Conservation (phyloP, 2,329 filamentous ascomycete species). For the Aureobasidium mangrovei region DNA sequence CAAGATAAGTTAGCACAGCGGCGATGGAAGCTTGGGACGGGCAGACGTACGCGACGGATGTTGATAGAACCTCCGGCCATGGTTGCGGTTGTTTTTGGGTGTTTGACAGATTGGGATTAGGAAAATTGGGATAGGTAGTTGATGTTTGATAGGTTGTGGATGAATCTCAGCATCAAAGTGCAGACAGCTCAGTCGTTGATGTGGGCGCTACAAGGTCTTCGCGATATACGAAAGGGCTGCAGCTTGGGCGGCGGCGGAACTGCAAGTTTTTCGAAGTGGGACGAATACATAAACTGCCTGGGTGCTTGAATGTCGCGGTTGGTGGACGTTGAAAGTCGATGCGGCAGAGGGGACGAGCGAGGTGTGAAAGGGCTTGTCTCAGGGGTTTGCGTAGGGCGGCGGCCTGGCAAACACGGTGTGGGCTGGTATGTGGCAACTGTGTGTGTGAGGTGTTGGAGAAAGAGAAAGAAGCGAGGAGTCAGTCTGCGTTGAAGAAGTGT, state of each 20-base stretch:
- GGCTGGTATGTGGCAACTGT: not conserved
- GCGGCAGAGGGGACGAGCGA: constrained; percentile 3
- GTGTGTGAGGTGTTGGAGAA: not conserved
- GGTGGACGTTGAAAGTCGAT: constrained; percentile 11
- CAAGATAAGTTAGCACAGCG: constrained; percentile 17
- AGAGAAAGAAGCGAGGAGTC: not conserved
- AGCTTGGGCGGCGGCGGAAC: constrained; percentile 89
- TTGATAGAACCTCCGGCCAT: constrained; percentile 84
- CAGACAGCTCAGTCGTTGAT: constrained; percentile 66
- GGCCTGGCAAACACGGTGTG: constrained; percentile 10
- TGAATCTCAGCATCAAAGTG: constrained; percentile 36
- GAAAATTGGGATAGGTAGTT: constrained; percentile 14
- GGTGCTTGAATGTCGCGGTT: constrained; percentile 14
- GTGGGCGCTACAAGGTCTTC: constrained; percentile 85
- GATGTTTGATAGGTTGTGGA: constrained; percentile 39
- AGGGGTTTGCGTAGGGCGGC: constrained; percentile 1
- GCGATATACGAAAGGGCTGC: constrained; percentile 93
- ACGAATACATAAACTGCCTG: constrained; percentile 90
- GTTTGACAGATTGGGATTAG: constrained; percentile 16
- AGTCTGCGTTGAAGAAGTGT: not conserved
- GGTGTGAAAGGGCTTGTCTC: constrained; percentile 1
- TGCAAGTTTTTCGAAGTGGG: constrained; percentile 89
- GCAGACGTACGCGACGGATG: constrained; percentile 61
- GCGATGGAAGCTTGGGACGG: not conserved
- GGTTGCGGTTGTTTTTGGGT: constrained; percentile 44